phyloP scores from a whole-genome alignment of 2,329 filamentous ascomycete species.

The Kalmusia sp. region DNA sequence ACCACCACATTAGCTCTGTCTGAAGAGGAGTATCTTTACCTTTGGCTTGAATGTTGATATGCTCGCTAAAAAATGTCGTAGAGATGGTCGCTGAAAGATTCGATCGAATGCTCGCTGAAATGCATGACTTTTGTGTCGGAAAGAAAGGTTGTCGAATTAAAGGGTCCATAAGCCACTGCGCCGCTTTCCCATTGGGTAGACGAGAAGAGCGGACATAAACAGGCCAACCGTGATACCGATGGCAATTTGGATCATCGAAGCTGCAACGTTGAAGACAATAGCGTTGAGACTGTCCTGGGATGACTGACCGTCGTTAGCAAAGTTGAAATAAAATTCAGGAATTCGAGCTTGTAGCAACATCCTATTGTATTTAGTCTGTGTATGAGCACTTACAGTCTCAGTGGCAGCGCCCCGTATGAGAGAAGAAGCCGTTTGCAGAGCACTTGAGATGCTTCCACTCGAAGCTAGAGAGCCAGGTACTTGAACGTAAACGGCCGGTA shows the following conservation, averaged over 20 bases:
- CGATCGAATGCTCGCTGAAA: slow-evolving; percentile 1
- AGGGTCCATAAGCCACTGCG: slow-evolving; percentile 47
- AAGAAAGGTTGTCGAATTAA: slow-evolving; percentile 6
- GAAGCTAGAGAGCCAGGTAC: slow-evolving; percentile 42
- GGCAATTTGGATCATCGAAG: slow-evolving; percentile 57
- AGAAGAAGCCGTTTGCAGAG: slow-evolving; percentile 34
- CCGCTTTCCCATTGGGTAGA: slow-evolving; percentile 59
- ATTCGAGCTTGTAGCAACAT: neutral
- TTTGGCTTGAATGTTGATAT: neutral
- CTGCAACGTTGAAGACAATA: slow-evolving; percentile 52
- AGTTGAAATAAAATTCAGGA: neutral
- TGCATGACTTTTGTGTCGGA: neutral
- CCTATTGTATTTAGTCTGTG: neutral
- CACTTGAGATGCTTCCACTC: slow-evolving; percentile 37
- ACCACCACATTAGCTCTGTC: slow-evolving; percentile 2
- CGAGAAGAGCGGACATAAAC: slow-evolving; percentile 56
- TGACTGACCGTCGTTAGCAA: slow-evolving; percentile 3
- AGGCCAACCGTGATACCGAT: slow-evolving; percentile 60
- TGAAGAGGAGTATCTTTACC: neutral
- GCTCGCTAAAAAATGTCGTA: too few relatives aligned
- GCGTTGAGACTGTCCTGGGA: slow-evolving; percentile 10
- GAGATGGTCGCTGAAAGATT: neutral
- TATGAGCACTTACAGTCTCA: slow-evolving; percentile 23
- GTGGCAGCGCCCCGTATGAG: slow-evolving; percentile 29
- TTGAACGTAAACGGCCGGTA: slow-evolving; percentile 42